A percentile compares a stretch with the other conserved stretches of the same genome.
Conservation (phyloP, 139 green algal species). For the Medakamo hakoo region DNA sequence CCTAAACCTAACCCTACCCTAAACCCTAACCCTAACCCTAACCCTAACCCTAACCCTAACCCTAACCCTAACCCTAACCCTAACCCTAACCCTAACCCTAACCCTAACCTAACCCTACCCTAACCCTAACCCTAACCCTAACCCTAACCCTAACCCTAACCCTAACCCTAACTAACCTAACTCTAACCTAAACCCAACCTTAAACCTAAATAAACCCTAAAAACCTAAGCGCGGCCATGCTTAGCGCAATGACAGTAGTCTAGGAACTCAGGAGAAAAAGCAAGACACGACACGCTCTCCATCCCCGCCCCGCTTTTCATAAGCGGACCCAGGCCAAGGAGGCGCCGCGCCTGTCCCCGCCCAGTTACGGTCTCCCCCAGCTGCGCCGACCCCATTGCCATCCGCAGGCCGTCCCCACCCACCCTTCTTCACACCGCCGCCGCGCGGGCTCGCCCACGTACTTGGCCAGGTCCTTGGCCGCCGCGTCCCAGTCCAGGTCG, state of each 20-base stretch:
- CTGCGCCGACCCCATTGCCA: background rate
- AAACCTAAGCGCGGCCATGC: background rate
- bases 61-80: no score
- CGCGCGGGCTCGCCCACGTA: no score
- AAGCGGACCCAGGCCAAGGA: background rate
- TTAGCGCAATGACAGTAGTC: no score
- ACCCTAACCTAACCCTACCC: background rate
- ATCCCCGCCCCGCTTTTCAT: background rate
- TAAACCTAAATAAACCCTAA: background rate
- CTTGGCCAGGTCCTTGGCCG: no score
- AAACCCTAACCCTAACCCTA: no score
- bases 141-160: background rate
- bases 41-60: no score
- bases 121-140: background rate
- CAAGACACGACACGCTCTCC: no score
- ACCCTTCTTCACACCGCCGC: no score
- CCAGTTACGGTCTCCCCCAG: background rate
- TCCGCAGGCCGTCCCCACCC: background rate
- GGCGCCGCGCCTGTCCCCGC: background rate
- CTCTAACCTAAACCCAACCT: background rate
- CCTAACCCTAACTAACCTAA: background rate
- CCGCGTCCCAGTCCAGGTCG: no score
- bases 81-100: background rate
- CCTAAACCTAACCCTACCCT: no score
- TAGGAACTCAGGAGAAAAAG: no score